Evolutionary conservation across 1,284 basidiomycete genomes (phyloP).

Genomic region (Cutaneotrichosporon mucoides): DNA sequence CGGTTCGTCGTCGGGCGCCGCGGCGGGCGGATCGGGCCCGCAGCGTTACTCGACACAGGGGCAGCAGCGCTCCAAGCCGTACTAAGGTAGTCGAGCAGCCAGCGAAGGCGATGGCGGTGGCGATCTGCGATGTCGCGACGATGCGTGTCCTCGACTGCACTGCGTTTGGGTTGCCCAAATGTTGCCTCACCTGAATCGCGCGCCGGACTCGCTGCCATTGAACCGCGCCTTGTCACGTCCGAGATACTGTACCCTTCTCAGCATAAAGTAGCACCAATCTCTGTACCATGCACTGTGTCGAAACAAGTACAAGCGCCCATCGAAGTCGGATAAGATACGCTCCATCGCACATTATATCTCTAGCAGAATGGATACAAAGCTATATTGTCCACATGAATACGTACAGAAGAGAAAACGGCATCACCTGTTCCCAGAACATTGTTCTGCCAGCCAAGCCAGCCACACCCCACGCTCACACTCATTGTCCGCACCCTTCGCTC

Average conservation of each 20-base stretch:
- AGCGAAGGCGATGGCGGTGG: too few relatives aligned
- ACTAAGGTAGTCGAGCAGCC: slow-evolving; percentile 20
- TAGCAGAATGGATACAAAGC: background rate
- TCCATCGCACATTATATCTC: background rate
- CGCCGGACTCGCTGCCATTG: background rate
- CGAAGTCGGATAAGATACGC: background rate
- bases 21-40: slow-evolving; percentile 55
- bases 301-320: too few relatives aligned
- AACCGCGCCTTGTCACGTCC: too few relatives aligned
- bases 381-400: slow-evolving; percentile 1
- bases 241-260: background rate
- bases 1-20: slow-evolving; percentile 43
- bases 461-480: background rate
- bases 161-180: too few relatives aligned
- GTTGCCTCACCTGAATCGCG: too few relatives aligned
- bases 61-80: slow-evolving; percentile 42
- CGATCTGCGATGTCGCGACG: too few relatives aligned
- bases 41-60: slow-evolving; percentile 57
- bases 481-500: background rate
- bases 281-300: slow-evolving; percentile 1
- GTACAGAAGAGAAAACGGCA: background rate
- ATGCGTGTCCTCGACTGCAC: too few relatives aligned
- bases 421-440: too few relatives aligned
- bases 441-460: background rate
- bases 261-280: background rate